phyloP scores from a whole-genome alignment of 257 asterid species.

The Scutellaria baicalensis region DNA sequence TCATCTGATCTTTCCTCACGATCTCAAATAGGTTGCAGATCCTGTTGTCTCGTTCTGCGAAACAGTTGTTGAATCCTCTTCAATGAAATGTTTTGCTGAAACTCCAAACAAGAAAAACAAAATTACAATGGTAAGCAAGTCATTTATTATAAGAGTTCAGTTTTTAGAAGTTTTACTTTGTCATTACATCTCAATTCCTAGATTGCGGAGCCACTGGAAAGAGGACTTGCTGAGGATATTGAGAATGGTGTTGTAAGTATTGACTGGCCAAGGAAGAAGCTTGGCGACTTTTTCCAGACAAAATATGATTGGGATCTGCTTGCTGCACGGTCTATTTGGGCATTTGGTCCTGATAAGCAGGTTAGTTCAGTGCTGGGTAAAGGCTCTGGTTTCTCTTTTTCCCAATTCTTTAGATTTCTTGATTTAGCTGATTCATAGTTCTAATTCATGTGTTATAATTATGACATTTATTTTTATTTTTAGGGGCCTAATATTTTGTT shows the following conservation, averaged over 20 bases:
- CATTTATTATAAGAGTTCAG: background rate
- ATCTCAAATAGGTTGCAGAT: conserved; percentile 74
- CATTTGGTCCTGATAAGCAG: conserved; percentile 98
- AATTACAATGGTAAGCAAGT: conserved; percentile 80
- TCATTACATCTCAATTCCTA: conserved; percentile 20
- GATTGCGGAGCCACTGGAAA: conserved; percentile 99
- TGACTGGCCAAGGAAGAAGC: conserved; percentile 88
- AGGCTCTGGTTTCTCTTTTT: background rate
- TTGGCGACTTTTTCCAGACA: conserved; percentile 88
- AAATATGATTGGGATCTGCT: conserved; percentile 98
- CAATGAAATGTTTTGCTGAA: conserved; percentile 98
- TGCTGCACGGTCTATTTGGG: conserved; percentile 98
- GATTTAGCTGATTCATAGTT: background rate
- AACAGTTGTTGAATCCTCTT: conserved; percentile 95
- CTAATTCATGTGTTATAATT: background rate
- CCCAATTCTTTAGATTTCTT: background rate
- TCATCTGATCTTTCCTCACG: background rate
- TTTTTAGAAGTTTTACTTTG: background rate
- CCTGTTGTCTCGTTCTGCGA: conserved; percentile 98
- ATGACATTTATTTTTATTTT: conserved; percentile 5
- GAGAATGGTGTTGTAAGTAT: conserved; percentile 87
- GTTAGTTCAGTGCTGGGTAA: conserved; percentile 24
- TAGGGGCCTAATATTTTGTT: conserved; percentile 95
- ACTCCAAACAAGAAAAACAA: conserved; percentile 96
- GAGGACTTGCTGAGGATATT: conserved; percentile 95